Conservation (phyloP, 148 eudicot genomes). For the Pouteria glomerata region DNA sequence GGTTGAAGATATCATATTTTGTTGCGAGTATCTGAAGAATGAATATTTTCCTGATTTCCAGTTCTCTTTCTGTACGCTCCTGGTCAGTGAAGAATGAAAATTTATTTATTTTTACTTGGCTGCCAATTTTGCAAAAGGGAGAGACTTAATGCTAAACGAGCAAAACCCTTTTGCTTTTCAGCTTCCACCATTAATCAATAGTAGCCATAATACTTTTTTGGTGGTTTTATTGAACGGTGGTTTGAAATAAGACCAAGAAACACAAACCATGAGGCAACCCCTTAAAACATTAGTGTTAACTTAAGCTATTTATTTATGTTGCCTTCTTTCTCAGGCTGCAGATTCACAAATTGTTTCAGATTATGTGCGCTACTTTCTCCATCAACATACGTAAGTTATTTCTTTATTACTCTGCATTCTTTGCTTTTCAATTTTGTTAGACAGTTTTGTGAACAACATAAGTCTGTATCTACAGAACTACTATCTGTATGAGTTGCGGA, state of each 20-base stretch:
- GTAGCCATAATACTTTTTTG: no score
- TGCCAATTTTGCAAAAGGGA: no score
- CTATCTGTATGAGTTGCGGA: neutral
- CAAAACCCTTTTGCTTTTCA: no score
- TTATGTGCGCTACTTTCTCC: slow-evolving; percentile 91
- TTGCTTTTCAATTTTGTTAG: neutral
- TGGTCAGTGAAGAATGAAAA: no score
- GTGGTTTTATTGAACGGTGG: no score
- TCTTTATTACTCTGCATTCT: neutral
- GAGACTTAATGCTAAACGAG: no score
- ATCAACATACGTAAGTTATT: slow-evolving; percentile 87
- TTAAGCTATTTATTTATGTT: no score
- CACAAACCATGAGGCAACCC: no score
- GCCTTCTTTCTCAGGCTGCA: slow-evolving; percentile 67
- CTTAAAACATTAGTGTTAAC: no score
- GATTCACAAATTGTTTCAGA: slow-evolving; percentile 93
- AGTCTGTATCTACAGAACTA: neutral
- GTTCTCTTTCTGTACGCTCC: neutral
- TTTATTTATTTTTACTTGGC: no score
- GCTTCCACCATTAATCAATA: neutral
- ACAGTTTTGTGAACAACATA: neutral
- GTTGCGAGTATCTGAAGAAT: neutral
- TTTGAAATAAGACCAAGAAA: no score
- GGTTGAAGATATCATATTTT: neutral
- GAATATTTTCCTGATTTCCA: neutral